Percentiles rank a stretch among this genome's conserved stretches.
Conservation (phyloP, 1,284 basidiomycete species). For the Naganishia liquefaciens region DNA sequence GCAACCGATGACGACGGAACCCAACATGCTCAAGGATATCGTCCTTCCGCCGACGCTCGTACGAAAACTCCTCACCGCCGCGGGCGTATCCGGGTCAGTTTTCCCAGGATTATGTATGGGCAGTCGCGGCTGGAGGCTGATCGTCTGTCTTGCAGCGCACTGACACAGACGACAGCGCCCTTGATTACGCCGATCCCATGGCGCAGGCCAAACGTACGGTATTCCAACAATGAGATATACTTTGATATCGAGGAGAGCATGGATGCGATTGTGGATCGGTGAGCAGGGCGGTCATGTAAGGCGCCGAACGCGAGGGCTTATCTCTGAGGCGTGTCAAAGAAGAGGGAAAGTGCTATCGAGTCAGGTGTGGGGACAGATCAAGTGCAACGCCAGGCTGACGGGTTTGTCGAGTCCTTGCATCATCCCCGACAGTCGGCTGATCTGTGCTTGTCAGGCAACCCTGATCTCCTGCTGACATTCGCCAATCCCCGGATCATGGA, state of each 20-base stretch:
- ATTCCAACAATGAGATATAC: slow-evolving; percentile 90
- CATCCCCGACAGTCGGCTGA: not conserved
- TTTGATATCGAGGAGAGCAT: slow-evolving; percentile 87
- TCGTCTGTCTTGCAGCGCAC: not conserved
- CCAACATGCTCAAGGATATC: slow-evolving; percentile 87
- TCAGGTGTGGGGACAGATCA: slow-evolving; percentile 75
- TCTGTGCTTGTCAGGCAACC: slow-evolving; percentile 65
- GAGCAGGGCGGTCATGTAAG: slow-evolving; percentile 40
- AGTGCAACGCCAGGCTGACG: slow-evolving; percentile 77
- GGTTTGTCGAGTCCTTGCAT: slow-evolving; percentile 54
- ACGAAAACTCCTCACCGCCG: slow-evolving; percentile 69
- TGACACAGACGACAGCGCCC: slow-evolving; percentile 60
- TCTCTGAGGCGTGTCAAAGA: slow-evolving; percentile 56
- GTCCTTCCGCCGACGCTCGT: slow-evolving; percentile 83
- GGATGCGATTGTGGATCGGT: slow-evolving; percentile 80
- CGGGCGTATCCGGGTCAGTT: slow-evolving; percentile 60
- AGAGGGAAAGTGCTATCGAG: slow-evolving; percentile 72
- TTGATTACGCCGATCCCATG: slow-evolving; percentile 93
- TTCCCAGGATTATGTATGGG: not conserved
- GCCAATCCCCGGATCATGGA: slow-evolving; percentile 71
- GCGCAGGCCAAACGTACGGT: slow-evolving; percentile 79
- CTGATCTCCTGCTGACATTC: slow-evolving; percentile 79
- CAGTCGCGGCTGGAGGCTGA: slow-evolving; percentile 3
- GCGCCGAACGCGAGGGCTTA: not conserved
- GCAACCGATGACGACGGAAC: slow-evolving; percentile 89